A percentile compares a stretch with the other conserved stretches of the same genome.
phyloP scores from a whole-genome alignment of 2,329 filamentous ascomycete species.

The Xylaria sp. region DNA sequence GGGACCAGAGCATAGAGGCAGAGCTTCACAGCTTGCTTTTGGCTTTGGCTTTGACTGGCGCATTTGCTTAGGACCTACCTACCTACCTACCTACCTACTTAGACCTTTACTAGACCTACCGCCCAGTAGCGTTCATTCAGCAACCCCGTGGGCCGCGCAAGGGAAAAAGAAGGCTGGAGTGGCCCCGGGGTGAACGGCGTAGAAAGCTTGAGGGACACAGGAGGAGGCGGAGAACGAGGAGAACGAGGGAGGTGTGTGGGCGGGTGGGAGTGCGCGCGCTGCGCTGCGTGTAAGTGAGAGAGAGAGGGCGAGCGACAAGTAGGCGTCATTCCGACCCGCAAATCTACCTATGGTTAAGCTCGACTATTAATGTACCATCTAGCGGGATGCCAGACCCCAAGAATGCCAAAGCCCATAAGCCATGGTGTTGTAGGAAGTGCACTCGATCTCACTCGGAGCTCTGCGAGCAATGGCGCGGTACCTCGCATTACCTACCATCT shows the following conservation, averaged over 20 bases:
- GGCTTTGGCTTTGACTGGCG: conserved; percentile 19
- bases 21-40: conserved; percentile 24
- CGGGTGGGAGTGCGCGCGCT: conserved; percentile 23
- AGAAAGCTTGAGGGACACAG: conserved; percentile 1
- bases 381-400: conserved; percentile 21
- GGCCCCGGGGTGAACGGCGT: conserved; percentile 29
- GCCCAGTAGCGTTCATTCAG: conserved; percentile 21
- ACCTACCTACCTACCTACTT: background rate
- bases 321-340: conserved; percentile 34
- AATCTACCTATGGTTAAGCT: conserved; percentile 22
- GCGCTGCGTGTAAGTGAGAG: conserved; percentile 23
- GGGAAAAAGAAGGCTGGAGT: conserved; percentile 25
- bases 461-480: conserved; percentile 35
- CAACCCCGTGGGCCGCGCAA: conserved; percentile 15
- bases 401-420: conserved; percentile 29
- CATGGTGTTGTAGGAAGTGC: conserved; percentile 2
- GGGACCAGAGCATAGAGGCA: conserved; percentile 17
- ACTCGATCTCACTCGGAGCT: conserved; percentile 31
- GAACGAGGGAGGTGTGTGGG: conserved; percentile 3
- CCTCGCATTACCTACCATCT: conserved; percentile 32
- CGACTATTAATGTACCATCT: conserved; percentile 17
- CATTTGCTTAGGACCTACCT: conserved; percentile 23
- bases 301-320: conserved; percentile 17
- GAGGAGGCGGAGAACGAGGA: conserved; percentile 5
- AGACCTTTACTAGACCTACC: conserved; percentile 4